Percentiles rank a stretch among this genome's conserved stretches.
These are phyloP conservation scores for Cladobotryum protrusum DNA, from an alignment of 2,329 filamentous ascomycete genomes.

Conservation along the genomic window DNA sequence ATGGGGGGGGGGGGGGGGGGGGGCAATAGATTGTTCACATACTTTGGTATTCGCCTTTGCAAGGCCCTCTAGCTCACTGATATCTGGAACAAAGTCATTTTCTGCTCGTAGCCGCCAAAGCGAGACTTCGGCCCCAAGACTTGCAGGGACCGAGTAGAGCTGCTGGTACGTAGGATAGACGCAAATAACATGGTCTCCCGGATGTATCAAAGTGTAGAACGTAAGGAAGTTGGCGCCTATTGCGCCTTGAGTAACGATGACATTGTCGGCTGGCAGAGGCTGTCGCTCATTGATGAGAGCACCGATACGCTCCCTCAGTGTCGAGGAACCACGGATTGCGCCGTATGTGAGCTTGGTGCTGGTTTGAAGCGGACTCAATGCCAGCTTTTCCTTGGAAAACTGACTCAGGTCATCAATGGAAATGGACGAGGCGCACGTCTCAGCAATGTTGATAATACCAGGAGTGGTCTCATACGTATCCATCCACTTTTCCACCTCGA, in stretches of 20 bases:
- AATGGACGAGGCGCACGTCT: slow-evolving; percentile 71
- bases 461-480: slow-evolving; percentile 52
- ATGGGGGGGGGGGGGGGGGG: no score
- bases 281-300: slow-evolving; percentile 50
- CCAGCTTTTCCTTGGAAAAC: slow-evolving; percentile 49
- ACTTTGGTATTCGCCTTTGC: slow-evolving; percentile 67
- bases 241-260: slow-evolving; percentile 73
- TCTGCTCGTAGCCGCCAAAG: slow-evolving; percentile 65
- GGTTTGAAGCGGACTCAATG: slow-evolving; percentile 35
- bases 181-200: slow-evolving; percentile 77
- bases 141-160: slow-evolving; percentile 67
- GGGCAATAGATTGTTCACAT: no score
- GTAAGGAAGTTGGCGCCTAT: slow-evolving; percentile 81
- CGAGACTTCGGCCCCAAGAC: slow-evolving; percentile 69
- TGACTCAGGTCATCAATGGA: slow-evolving; percentile 61
- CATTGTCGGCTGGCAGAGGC: slow-evolving; percentile 47
- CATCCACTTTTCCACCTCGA: slow-evolving; percentile 70
- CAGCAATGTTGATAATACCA: slow-evolving; percentile 63
- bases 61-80: slow-evolving; percentile 58
- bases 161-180: slow-evolving; percentile 86
- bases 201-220: slow-evolving; percentile 64
- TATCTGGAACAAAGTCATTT: slow-evolving; percentile 60
- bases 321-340: slow-evolving; percentile 60
- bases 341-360: slow-evolving; percentile 65
- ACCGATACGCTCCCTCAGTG: slow-evolving; percentile 58